A percentile compares a stretch with the other conserved stretches of the same genome.
These are phyloP conservation scores for Aspergillus versicolor DNA, from an alignment of 2,329 filamentous ascomycete species.

Conservation along the genomic window DNA sequence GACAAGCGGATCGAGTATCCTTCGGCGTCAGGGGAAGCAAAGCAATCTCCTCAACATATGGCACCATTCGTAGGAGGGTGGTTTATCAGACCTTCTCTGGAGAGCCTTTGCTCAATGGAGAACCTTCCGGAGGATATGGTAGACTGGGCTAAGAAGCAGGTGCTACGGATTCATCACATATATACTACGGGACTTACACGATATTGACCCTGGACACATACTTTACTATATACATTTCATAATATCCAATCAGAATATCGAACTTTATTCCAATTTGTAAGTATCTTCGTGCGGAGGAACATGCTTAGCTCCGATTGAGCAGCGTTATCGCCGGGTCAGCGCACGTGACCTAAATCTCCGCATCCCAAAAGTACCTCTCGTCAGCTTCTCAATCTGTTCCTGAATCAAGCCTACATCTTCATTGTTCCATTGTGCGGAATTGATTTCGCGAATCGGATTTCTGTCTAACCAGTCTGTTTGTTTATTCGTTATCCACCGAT, in stretches of 20 bases:
- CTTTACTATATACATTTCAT: neutral
- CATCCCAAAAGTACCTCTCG: constrained; percentile 6
- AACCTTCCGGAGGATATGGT: constrained; percentile 19
- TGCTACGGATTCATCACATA: constrained; percentile 25
- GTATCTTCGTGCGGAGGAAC: neutral
- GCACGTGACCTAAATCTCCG: constrained; percentile 14
- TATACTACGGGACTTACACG: constrained; percentile 18
- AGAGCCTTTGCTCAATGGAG: constrained; percentile 21
- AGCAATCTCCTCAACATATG: constrained; percentile 21
- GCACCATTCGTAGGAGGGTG: constrained; percentile 29
- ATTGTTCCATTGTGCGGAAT: neutral
- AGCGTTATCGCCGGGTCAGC: neutral
- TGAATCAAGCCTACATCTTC: neutral
- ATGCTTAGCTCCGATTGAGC: neutral
- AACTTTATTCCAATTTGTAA: neutral
- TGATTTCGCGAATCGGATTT: neutral
- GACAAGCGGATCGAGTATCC: constrained; percentile 25
- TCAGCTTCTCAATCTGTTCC: neutral
- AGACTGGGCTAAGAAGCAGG: constrained; percentile 25
- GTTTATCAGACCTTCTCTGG: constrained; percentile 21
- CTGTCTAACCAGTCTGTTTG: neutral
- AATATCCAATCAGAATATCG: neutral
- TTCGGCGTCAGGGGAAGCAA: constrained; percentile 14
- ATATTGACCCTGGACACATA: neutral
- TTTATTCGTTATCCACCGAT: neutral